Evolutionary conservation across 2,329 filamentous ascomycete genomes (phyloP), one percentile per base, ranked within the genome.

Genomic region (Macroventuria anomochaeta): DNA sequence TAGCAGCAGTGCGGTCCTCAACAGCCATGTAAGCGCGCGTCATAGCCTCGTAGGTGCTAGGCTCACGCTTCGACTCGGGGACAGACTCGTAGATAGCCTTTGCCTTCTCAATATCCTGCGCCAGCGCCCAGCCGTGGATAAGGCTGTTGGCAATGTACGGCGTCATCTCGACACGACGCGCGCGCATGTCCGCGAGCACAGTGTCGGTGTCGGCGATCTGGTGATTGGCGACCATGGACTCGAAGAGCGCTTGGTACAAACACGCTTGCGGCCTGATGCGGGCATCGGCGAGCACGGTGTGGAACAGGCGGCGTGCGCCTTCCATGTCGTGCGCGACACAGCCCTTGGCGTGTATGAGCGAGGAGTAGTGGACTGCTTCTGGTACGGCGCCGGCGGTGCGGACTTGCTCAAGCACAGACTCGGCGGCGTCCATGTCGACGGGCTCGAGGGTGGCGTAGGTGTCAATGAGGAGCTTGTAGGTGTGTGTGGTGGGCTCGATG

Each of bases 31-130:
- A 97, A 0, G 95, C 95, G 38, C 95, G 85, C 5, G 93, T 96
- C 95, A 99, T 99, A 33, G 93, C 93, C 78, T 99, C 95, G 75
- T 99, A 99, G 4, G 95, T 99, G 80, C 92, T 97, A 3, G 95
- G 95, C 79, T 99, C 95, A 52, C 95, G 88, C 78, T 88, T 92
- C 48, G 87, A 84, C 23, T 85, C 83, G 7, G 87, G 85, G 3
- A 99, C 87, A n/a, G 84, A 82, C 54, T 89, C 83, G 72, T 96
- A 99, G 57, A 97, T 87, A 20, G 83, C 79, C 69, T 88, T 86
- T 15, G 92, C 90, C 75, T 91, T 93, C 55, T 79, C 77, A 37
- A 97, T 89, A 59, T 96, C 84, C 76, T 89, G 88, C 73, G 90
- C 89, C 12, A 88, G 84, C 18, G 93, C 91, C 93, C 95, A 99